phyloP scores from a whole-genome alignment of 768 basidiomycete genomes.

The Mycena olivaceomarginata region DNA sequence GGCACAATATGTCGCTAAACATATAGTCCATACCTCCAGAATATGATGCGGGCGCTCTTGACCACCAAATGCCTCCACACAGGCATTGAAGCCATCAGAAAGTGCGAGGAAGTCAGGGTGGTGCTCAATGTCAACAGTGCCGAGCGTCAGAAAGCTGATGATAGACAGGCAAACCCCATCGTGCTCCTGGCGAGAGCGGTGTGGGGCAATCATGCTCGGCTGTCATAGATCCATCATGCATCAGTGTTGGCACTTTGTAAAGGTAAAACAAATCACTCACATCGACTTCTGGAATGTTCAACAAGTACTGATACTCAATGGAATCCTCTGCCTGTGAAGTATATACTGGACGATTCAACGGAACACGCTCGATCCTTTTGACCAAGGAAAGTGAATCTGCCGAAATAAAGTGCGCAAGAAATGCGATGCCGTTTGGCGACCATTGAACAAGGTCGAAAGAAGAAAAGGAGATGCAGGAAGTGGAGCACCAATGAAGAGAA shows the following conservation, averaged over 20 bases:
- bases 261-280: constrained; percentile 2
- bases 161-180: not conserved
- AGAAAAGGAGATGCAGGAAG: constrained; percentile 9
- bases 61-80: not conserved
- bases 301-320: constrained; percentile 3
- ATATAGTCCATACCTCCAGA: not conserved
- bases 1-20: not conserved
- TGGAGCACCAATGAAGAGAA: constrained; percentile 22
- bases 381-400: not conserved
- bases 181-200: constrained; percentile 5
- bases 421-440: not conserved
- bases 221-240: not conserved
- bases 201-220: constrained; percentile 7
- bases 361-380: not conserved
- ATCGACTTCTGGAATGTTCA: constrained; percentile 26
- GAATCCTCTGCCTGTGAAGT: not conserved
- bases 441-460: constrained; percentile 15
- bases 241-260: too few relatives aligned
- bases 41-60: constrained; percentile 20
- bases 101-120: constrained; percentile 1
- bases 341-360: constrained; percentile 1
- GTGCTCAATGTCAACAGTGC: constrained; percentile 8
- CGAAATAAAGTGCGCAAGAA: constrained; percentile 9
- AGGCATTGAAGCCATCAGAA: constrained; percentile 7
- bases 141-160: constrained; percentile 6